phyloP scores from a whole-genome alignment of 441 rosid genomes.

The Bocquillonia castaneifolia region DNA sequence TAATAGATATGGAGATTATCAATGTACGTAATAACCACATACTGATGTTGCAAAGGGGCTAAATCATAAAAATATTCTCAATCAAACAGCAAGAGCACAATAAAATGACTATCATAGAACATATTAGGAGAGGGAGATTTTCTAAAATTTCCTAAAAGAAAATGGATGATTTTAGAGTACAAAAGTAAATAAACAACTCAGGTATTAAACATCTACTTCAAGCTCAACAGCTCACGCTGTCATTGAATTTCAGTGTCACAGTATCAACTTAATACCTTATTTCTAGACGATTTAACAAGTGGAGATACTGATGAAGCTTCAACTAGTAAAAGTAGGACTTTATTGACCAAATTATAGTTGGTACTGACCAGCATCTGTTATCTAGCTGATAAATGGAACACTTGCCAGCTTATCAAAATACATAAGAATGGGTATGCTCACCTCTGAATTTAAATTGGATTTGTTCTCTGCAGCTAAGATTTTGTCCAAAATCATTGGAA shows the following conservation, averaged over 20 bases:
- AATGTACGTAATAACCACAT: neutral
- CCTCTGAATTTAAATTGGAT: slow-evolving; percentile 56
- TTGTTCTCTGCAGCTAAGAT: slow-evolving; percentile 30
- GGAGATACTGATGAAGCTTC: neutral
- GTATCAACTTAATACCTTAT: no score
- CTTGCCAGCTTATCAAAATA: neutral
- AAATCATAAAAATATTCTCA: neutral
- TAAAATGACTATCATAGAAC: neutral
- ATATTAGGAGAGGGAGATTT: no score
- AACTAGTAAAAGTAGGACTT: neutral
- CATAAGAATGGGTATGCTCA: no score
- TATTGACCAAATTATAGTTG: neutral
- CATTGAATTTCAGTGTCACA: neutral
- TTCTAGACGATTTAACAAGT: neutral
- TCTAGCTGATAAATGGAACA: neutral
- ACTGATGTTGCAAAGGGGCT: neutral
- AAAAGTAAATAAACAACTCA: neutral
- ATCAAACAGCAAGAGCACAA: neutral
- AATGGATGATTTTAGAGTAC: neutral
- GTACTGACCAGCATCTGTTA: neutral
- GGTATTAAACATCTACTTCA: neutral
- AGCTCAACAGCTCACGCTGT: neutral
- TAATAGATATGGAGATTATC: neutral
- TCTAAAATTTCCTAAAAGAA: neutral
- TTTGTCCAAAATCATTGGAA: slow-evolving; percentile 56